Conservation (phyloP, 2,329 filamentous ascomycete species). For the Sporothrix sp. region DNA sequence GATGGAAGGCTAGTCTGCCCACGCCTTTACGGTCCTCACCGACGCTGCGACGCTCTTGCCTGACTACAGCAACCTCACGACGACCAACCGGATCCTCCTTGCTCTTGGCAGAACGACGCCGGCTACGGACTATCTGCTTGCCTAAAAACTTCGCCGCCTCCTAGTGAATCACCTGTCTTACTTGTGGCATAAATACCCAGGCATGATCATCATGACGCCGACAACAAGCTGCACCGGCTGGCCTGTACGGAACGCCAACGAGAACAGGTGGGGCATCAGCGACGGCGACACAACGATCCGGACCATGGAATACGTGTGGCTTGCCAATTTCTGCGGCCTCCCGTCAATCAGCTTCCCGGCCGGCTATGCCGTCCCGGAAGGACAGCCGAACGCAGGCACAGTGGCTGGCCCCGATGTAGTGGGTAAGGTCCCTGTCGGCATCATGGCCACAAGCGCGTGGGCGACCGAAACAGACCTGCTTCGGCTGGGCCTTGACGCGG, state of each 20-base stretch:
- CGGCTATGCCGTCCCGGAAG: slow-evolving; percentile 34
- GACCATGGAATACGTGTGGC: slow-evolving; percentile 42
- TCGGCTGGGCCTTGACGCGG: slow-evolving; percentile 38
- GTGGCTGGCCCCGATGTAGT: slow-evolving; percentile 25
- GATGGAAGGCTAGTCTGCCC: slow-evolving; percentile 57
- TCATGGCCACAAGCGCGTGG: slow-evolving; percentile 49
- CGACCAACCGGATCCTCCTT: slow-evolving; percentile 57
- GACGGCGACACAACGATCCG: slow-evolving; percentile 37
- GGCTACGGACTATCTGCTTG: slow-evolving; percentile 55
- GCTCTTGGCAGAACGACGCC: slow-evolving; percentile 53
- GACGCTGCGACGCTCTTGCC: slow-evolving; percentile 43
- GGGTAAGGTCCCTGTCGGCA: slow-evolving; percentile 40
- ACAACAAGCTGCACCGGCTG: slow-evolving; percentile 46
- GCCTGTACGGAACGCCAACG: slow-evolving; percentile 29
- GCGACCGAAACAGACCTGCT: slow-evolving; percentile 39
- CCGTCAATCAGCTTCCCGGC: slow-evolving; percentile 37
- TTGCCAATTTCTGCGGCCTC: slow-evolving; percentile 41
- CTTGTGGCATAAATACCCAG: slow-evolving; percentile 55
- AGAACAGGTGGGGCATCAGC: slow-evolving; percentile 33
- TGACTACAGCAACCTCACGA: slow-evolving; percentile 37
- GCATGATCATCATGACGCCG: slow-evolving; percentile 61
- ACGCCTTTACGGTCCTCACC: slow-evolving; percentile 62
- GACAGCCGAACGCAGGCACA: slow-evolving; percentile 22
- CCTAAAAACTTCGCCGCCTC: slow-evolving; percentile 58
- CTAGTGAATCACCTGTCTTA: slow-evolving; percentile 62